These are phyloP conservation scores for Pseudozyma tsukubaensis DNA, from an alignment of 1,284 basidiomycete species.

Conservation along the genomic window DNA sequence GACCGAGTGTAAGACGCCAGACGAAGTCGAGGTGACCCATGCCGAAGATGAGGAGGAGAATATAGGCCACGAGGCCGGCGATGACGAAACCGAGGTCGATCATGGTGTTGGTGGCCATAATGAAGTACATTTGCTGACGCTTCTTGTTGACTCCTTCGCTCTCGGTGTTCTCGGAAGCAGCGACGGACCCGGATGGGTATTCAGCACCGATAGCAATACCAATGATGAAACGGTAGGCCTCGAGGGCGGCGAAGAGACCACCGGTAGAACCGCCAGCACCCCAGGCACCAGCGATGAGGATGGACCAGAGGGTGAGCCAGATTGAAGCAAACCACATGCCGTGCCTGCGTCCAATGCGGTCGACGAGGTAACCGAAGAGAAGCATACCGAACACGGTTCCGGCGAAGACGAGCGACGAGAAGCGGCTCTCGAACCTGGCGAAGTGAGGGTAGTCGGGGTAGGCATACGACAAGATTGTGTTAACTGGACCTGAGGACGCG, in stretches of 20 bases:
- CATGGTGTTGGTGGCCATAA: slow-evolving; percentile 77
- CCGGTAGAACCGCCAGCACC: slow-evolving; percentile 79
- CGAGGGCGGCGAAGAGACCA: slow-evolving; percentile 81
- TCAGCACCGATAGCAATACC: slow-evolving; percentile 78
- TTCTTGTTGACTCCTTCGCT: slow-evolving; percentile 77
- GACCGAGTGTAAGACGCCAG: slow-evolving; percentile 84
- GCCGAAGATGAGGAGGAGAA: slow-evolving; percentile 73
- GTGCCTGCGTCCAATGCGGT: slow-evolving; percentile 86
- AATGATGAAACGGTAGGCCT: slow-evolving; percentile 74
- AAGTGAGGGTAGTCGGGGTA: slow-evolving; percentile 44
- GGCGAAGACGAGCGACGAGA: slow-evolving; percentile 64
- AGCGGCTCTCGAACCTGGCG: slow-evolving; percentile 43
- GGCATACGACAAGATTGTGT: slow-evolving; percentile 52
- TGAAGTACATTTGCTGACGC: slow-evolving; percentile 85
- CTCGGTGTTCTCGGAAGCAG: slow-evolving; percentile 89
- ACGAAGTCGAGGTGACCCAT: slow-evolving; percentile 68
- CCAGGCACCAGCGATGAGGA: slow-evolving; percentile 81
- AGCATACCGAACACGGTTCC: slow-evolving; percentile 77
- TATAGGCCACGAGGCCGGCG: slow-evolving; percentile 83
- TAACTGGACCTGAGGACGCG: slow-evolving; percentile 47
- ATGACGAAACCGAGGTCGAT: slow-evolving; percentile 89
- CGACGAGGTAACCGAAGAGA: slow-evolving; percentile 73
- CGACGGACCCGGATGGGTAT: slow-evolving; percentile 91
- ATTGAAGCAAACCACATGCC: slow-evolving; percentile 77
- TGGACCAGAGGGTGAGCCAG: slow-evolving; percentile 57